Evolutionary conservation across 345 rosid genomes (phyloP), one percentile per base, ranked within the genome.

Genomic region (Erucastrum elatum): DNA sequence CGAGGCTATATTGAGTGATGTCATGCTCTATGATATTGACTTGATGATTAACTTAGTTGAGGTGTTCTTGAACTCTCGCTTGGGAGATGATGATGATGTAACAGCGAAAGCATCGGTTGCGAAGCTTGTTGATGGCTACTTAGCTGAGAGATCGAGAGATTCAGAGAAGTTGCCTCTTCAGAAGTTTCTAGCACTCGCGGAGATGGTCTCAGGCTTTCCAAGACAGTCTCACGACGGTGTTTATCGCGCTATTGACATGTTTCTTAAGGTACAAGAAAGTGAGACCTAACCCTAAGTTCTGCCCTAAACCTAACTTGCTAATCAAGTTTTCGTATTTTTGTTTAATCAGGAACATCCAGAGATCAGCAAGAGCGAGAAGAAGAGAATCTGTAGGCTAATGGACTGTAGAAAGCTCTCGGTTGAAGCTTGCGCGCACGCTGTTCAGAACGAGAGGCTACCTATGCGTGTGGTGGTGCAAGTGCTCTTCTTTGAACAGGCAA

Each of bases 401-500:
- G 90, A 94, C 80, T 90, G 97, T 85, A 80, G 86, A 75, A 94
- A 94, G 69, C 83, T 94, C 34, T 94, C 98, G 1, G 86, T 78
- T 0, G 94, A 85, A 27, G 98, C 96, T 4, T 88, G 94, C 80
- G 88, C 88, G 65, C 97, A 94, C 46, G 98, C 90, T 0, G 90
- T 91, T 17, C 98, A 94, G 76, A 91, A 94, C 62, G 98, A 94
- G 82, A 75, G 98, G 51, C 86, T 94, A 55, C 96, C 97, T 0
- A 82, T 91, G 71, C 87, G 97, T 3, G 93, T 94, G 5, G 93
- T 91, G 13, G 98, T 94, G 64, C 98, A 94, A 82, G 96, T 89
- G 30, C 98, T 94, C 76, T 94, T 94, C 89, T 91, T 94, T 17
- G 98, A 94, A 80, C 97, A 90, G 70, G 85, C 87, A 61, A 80